These are phyloP conservation scores for Lichtheimia ornata DNA, from an alignment of 371 early-diverging fungal species.

Conservation along the genomic window DNA sequence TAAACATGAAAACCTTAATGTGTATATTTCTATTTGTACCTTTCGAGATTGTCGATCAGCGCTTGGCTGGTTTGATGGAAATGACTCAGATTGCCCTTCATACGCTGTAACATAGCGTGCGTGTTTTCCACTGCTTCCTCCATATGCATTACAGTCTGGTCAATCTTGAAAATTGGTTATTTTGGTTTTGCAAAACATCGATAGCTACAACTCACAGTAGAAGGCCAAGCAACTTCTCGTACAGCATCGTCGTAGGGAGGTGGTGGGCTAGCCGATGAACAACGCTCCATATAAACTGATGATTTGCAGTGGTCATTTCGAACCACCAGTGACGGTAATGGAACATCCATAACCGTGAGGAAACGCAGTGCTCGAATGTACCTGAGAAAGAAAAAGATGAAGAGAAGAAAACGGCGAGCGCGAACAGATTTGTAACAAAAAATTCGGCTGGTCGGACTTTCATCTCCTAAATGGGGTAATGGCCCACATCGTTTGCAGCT, in stretches of 20 bases:
- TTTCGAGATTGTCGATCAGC: background rate
- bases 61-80: background rate
- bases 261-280: slow-evolving; percentile 2
- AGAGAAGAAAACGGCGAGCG: background rate
- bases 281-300: background rate
- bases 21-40: background rate
- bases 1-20: background rate
- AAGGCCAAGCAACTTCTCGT: background rate
- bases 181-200: background rate
- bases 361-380: background rate
- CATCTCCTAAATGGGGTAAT: background rate
- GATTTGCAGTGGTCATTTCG: background rate
- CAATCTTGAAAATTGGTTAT: background rate
- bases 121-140: slow-evolving; percentile 8
- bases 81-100: slow-evolving; percentile 1
- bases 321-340: background rate
- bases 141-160: slow-evolving; percentile 11
- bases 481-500: background rate
- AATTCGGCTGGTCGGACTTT: slow-evolving; percentile 1
- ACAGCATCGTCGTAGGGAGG: slow-evolving; percentile 9
- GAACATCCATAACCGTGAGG: slow-evolving; percentile 1
- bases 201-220: background rate
- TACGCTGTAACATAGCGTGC: slow-evolving; percentile 8
- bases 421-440: background rate
- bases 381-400: background rate